Evolutionary conservation across 1,284 basidiomycete species (phyloP), one percentile per base, ranked within the genome.

Genomic region (Ustilago nuda): DNA sequence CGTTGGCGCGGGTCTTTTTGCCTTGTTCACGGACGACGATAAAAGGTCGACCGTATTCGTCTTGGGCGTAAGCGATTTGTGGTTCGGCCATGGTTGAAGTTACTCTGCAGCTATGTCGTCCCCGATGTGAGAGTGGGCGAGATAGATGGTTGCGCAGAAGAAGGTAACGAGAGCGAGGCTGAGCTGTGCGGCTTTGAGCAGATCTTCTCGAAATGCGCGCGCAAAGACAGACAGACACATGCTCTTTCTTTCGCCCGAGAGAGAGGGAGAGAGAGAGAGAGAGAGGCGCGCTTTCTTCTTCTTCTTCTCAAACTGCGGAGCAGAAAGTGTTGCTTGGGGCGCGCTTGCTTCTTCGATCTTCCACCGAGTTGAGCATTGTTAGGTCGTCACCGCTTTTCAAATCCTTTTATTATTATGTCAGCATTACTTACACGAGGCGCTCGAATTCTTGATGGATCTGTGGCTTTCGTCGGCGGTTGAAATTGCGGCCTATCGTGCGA

Each of bases 21-120:
- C 90, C 92, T 87, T 99, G 96, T 85, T 99, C 96, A 54, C 95
- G 91, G 69, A 98, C 90, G 87, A 99, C 96, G 87, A 99, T 98
- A 87, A 98, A 98, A 32, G 96, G 96, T 55, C 95, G 89, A 54
- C 95, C 95, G 87, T 95, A 97, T 94, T 96, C 84, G 62, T 85
- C 84, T 66, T 85, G 84, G 32, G 83, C 84, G 69, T 84, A 83
- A 57, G 80, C 72, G 54, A 85, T 77, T 65, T 85, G 83, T 57
- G 82, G 80, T 69, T 84, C 81, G 23, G 82, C 79, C 82, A 84
- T 84, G 45, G 15, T 79, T 50, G 37, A 11, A 35, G 58, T 55
- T 32, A 27, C 23, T 32, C 46, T 13, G 27, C 39, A 52, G n/a
- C 45, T 52, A 50, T 61, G 54, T 41, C 23, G 45, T 27, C 33